Evolutionary conservation across 2,329 filamentous ascomycete genomes (phyloP), one percentile per base, ranked within the genome.

Genomic region (Sphaerulina populicola): DNA sequence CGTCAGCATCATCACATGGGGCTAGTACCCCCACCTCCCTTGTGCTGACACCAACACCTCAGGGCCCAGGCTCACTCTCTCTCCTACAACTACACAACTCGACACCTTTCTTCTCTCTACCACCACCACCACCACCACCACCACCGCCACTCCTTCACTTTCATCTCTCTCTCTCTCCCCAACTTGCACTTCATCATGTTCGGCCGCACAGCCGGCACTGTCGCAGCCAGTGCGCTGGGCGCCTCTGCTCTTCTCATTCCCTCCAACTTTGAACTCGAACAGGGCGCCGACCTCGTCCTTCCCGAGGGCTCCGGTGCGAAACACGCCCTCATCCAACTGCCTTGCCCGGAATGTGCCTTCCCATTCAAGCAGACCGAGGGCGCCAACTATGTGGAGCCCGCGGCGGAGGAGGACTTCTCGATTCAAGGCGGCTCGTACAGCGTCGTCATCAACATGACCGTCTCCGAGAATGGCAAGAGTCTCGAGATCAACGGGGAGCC

Each of bases 401-500:
- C 58, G 1, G 61, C 58, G 1, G 61, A 62, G 15, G 49, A 47
- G 12, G 55, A 61, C 31, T 63, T 66, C 52, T 66, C 60, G 49
- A 60, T 66, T 29, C 57, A 64, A 37, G 57, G 66, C 27, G 58
- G 64, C 18, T 54, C 62, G 6, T 64, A 68, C 62, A 60, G 60
- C 56, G 50, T 69, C 10, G 9, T 66, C 12, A 69, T 85, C 36
- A 72, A 77, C 59, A 78, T 85, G 60, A 69, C 64, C 51, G 65
- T 85, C 55, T 60, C 64, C 21, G 72, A 77, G 12, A 68, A 74
- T 53, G 67, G 69, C 29, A 57, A 65, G 37, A 69, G 69, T 43
- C 69, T 86, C 23, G 62, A 78, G 35, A 60, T 85, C 51, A 84
- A 85, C 66, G 78, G 75, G 51, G 75, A 77, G 54, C 76, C 80